Conservation (phyloP, 1,139 yeast genomes). For the Diutina siamensis region DNA sequence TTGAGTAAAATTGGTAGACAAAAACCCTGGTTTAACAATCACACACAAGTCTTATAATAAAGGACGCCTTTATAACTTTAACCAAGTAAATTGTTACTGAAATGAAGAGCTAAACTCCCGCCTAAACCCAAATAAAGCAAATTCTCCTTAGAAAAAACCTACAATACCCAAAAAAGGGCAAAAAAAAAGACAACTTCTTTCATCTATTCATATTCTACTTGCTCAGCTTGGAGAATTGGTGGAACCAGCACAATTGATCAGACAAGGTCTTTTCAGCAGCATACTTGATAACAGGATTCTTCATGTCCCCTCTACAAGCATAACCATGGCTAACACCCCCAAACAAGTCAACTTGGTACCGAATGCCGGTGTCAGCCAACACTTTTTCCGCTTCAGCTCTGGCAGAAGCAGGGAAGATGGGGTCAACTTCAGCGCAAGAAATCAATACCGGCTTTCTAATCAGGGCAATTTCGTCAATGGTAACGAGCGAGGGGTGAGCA, state of each 20-base stretch:
- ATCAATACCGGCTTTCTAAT: conserved; percentile 48
- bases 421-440: conserved; percentile 63
- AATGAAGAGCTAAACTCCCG: too few species aligned
- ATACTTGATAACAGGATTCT: conserved; percentile 40
- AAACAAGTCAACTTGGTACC: conserved; percentile 50
- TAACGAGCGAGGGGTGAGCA: conserved; percentile 73
- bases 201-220: too few species aligned
- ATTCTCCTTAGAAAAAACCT: too few species aligned
- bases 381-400: conserved; percentile 50
- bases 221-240: not conserved
- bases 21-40: too few species aligned
- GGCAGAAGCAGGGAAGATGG: conserved; percentile 47
- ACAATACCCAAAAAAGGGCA: too few species aligned
- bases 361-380: conserved; percentile 27
- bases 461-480: conserved; percentile 49
- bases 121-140: too few species aligned
- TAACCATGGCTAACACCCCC: conserved; percentile 63
- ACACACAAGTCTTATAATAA: too few species aligned
- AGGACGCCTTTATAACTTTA: too few species aligned
- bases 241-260: conserved; percentile 34
- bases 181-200: too few species aligned
- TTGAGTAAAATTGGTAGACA: too few species aligned
- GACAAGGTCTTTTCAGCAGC: conserved; percentile 59
- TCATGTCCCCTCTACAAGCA: conserved; percentile 63
- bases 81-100: too few species aligned